Evolutionary conservation across 768 basidiomycete species (phyloP), one percentile per base, ranked within the genome.

Genomic region (Hortiboletus flavorubellus): DNA sequence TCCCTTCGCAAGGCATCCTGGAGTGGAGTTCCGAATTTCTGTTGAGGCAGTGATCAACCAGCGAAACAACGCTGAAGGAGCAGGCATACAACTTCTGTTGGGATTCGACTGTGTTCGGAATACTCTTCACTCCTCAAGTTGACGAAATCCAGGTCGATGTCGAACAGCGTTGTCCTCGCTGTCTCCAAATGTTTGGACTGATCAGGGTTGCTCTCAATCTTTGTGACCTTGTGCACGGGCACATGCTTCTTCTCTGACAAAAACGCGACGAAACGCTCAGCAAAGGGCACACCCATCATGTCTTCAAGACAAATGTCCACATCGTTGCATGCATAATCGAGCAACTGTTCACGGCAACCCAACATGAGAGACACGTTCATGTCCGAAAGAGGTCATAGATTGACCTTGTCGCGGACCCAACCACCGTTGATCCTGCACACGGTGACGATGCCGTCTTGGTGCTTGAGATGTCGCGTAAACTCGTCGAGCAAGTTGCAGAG

Each of bases 171-270:
- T 38, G 93, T 86, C 40, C 87, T 87, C 3, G 95, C 95, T 1
- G 97, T 98, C 73, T 98, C 96, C 31, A 99, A 80, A 72, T 99
- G 97, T 68, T 99, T 99, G 33, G 92, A 95, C 74, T 98, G 96
- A 40, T 94, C 93, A 0, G 97, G 96, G 67, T 98, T 98, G 56
- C 86, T 85, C 54, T 91, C 91, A 55, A 99, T 91, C 68, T 86
- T 92, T 21, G 87, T 82, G 46, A 96, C 82, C 64, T 83, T 82
- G 15, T 72, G 68, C 2, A 74, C 63, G 1, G 82, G 34, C 12
- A 64, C 23, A 49, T 60, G 48, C 26, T 69, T 66, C 34, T 40
- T 58, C 23, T 72, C 69, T 6, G 71, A 69, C 56, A 72, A 44
- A 71, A 84, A 95, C 23, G 77, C 72, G 8, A 84, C 79, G 54